Conservation (phyloP, 179 eudicot genomes). For the Corrigiola litoralis region DNA sequence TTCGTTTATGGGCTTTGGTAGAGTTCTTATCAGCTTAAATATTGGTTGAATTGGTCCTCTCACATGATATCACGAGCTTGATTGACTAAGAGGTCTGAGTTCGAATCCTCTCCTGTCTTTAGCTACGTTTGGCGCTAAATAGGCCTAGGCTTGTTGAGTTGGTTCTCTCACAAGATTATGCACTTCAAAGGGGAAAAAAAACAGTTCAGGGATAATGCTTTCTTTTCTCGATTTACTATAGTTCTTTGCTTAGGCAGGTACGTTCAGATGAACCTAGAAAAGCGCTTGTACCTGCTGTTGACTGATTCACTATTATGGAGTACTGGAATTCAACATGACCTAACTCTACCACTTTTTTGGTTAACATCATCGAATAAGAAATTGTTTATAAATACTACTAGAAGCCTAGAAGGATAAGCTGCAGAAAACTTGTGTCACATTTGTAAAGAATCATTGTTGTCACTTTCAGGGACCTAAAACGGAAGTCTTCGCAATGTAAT, state of each 20-base stretch:
- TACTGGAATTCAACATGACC: background rate
- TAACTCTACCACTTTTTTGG: conserved; percentile 7
- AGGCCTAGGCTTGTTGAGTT: no score
- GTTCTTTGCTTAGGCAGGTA: background rate
- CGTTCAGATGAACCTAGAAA: conserved; percentile 13
- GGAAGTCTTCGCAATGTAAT: background rate
- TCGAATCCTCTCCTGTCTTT: no score
- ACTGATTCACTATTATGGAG: background rate
- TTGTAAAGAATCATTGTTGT: background rate
- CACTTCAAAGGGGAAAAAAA: background rate
- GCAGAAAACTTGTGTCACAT: conserved; percentile 5
- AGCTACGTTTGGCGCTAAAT: no score
- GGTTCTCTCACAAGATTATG: no score
- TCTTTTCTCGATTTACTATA: background rate
- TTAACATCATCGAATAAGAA: conserved; percentile 16
- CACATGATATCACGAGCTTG: no score
- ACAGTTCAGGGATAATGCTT: conserved; percentile 11
- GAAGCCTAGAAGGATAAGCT: conserved; percentile 5
- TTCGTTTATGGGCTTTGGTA: no score
- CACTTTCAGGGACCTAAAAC: conserved; percentile 12
- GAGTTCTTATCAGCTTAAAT: no score
- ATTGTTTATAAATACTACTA: background rate
- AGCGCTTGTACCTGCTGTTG: background rate
- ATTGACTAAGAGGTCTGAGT: no score
- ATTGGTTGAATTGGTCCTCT: no score